These are phyloP conservation scores for Neurospora crassa DNA, from an alignment of 2,329 filamentous ascomycete species.

Conservation along the genomic window DNA sequence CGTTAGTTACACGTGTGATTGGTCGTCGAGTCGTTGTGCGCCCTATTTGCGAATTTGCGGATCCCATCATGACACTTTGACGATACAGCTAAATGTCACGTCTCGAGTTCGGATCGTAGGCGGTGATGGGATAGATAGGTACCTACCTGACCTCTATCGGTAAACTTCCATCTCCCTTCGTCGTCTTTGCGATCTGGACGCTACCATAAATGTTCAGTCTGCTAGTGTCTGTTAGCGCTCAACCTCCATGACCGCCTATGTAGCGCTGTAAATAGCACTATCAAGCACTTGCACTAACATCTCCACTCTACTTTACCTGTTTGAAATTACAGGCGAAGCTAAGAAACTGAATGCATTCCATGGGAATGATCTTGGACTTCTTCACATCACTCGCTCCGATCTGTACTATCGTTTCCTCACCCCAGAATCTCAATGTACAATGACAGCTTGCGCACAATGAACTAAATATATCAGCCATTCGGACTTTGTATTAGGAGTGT, in stretches of 20 bases:
- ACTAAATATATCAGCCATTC: neutral
- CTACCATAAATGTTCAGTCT: neutral
- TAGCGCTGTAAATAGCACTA: neutral
- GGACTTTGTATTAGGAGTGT: neutral
- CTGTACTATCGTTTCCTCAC: neutral
- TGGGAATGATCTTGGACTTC: neutral
- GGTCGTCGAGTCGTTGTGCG: neutral
- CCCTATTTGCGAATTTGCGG: neutral
- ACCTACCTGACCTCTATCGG: too few species aligned
- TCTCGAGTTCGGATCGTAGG: too few species aligned
- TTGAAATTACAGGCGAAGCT: too few species aligned
- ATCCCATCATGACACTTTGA: neutral
- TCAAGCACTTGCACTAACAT: neutral
- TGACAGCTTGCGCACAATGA: neutral
- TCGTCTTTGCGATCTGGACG: neutral
- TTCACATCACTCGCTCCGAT: neutral
- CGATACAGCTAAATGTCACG: neutral
- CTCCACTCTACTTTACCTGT: neutral
- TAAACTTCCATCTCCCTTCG: too few species aligned
- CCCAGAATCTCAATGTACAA: neutral
- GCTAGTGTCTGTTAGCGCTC: neutral
- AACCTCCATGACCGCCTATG: neutral
- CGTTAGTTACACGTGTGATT: neutral
- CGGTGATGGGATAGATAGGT: too few species aligned
- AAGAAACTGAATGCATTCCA: neutral